Evolutionary conservation across 106 monocot genomes (phyloP).

Genomic region (Narthecium ossifragum): DNA sequence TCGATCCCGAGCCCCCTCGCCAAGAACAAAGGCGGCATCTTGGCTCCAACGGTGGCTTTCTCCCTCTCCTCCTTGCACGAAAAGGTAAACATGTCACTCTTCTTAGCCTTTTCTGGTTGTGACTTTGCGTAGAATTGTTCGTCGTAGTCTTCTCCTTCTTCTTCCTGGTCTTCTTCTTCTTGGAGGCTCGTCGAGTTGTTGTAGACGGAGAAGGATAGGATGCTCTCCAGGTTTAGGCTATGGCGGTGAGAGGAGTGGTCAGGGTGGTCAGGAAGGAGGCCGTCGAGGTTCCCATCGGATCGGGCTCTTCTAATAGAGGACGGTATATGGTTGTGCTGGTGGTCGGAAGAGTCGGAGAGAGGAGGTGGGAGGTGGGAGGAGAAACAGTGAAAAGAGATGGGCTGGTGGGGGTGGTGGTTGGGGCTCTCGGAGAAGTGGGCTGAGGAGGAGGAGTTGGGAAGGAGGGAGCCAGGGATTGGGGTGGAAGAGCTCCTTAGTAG

Average conservation of each 20-base stretch:
- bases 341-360: neutral
- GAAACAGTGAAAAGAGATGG: neutral
- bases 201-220: constrained; percentile 38
- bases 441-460: constrained; percentile 36
- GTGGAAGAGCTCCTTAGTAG: constrained; percentile 6
- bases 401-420: constrained; percentile 19
- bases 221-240: constrained; percentile 20
- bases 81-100: neutral
- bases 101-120: constrained; percentile 1
- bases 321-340: neutral
- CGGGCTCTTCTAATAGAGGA: constrained; percentile 15
- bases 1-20: constrained; percentile 73
- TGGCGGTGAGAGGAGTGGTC: constrained; percentile 1
- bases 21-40: constrained; percentile 36
- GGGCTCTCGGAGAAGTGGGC: constrained; percentile 19
- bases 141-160: constrained; percentile 8
- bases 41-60: neutral
- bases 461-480: constrained; percentile 16
- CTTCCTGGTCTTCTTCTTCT: neutral
- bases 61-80: too few relatives aligned
- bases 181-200: neutral
- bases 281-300: constrained; percentile 42
- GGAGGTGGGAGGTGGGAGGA: constrained; percentile 7
- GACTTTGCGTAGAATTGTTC: neutral
- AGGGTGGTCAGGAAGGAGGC: constrained; percentile 14